Conservation (phyloP, 768 basidiomycete species). For the Psilocybe subaeruginosa region DNA sequence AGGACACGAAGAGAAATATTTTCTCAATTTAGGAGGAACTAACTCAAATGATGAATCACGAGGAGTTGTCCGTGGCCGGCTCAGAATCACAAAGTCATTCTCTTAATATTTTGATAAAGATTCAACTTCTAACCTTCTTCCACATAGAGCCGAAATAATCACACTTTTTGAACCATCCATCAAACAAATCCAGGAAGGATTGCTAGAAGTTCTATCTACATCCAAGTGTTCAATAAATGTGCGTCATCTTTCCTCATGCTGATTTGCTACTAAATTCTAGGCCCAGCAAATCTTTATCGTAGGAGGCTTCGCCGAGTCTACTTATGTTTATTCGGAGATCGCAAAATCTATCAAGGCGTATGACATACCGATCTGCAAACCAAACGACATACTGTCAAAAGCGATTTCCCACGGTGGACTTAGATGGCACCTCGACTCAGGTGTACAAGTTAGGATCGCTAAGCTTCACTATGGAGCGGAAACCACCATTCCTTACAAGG, state of each 20-base stretch:
- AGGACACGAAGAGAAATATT: conserved; percentile 1
- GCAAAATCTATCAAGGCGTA: conserved; percentile 20
- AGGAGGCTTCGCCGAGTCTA: conserved; percentile 31
- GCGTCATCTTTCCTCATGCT: neutral
- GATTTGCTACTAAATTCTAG: neutral
- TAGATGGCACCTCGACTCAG: conserved; percentile 29
- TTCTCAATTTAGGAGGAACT: conserved; percentile 7
- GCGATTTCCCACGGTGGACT: conserved; percentile 33
- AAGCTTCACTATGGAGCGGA: conserved; percentile 28
- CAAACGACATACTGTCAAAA: conserved; percentile 28
- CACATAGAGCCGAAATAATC: conserved; percentile 9
- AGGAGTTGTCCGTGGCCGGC: conserved; percentile 13
- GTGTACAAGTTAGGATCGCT: conserved; percentile 25
- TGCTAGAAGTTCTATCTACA: conserved; percentile 4
- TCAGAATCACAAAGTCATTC: conserved; percentile 13
- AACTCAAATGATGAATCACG: neutral
- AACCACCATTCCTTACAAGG: conserved; percentile 8
- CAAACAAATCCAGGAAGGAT: conserved; percentile 4
- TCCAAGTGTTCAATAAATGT: neutral
- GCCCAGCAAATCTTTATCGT: conserved; percentile 30
- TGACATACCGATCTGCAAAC: conserved; percentile 19
- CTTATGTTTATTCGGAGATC: conserved; percentile 27
- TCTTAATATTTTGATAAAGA: neutral
- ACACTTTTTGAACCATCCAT: conserved; percentile 14
- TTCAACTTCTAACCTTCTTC: neutral